Evolutionary conservation across 2,329 filamentous ascomycete genomes (phyloP), one percentile per base, ranked within the genome.

Genomic region (Kalmusia sp.): DNA sequence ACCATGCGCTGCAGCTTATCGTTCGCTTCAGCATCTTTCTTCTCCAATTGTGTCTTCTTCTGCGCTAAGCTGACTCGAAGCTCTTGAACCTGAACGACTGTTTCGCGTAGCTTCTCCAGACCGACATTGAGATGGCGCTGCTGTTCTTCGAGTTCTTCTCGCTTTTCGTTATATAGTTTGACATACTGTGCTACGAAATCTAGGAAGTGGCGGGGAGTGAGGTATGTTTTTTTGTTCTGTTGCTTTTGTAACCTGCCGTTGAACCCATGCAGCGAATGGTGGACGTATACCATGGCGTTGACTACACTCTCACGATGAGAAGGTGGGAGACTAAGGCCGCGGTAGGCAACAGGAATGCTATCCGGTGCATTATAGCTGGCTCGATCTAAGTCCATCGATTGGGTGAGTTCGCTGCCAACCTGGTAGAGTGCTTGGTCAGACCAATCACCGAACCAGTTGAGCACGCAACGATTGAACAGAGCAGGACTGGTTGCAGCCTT

Each of bases 401-500:
- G 90, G 1, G 96, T 99, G 52, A 99, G 86, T 76, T 99, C 95
- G 58, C 91, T 92, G 21, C 91, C 93, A 58, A 99, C 96, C 76
- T 99, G 96, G 87, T 96, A 99, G 17, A 99, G 84, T 31, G 95
- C 96, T 78, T 99, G 95, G 74, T 99, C 95, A 47, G 95, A 99
- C 95, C 95, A 99, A 77, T 99, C 95, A 61, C 95, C 95, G 73
- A 99, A 97, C 95, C 95, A 99, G 78, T 99, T 99, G 65, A 99
- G 88, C 43, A 99, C 95, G 72, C 95, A 99, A 83, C 95, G 89
- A 80, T 99, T 99, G 88, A 99, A 99, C 69, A 99, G 79, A 34
- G 95, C 95, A 55, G 95, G 95, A 84, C 92, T 97, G 3, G 96
- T 99, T 24, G 95, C 96, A 51, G 95, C 95, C 80, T 97, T 98